Base-by-base conservation (phyloP, 805 yeast species). In the Monosporozyma aerobia region DNA sequence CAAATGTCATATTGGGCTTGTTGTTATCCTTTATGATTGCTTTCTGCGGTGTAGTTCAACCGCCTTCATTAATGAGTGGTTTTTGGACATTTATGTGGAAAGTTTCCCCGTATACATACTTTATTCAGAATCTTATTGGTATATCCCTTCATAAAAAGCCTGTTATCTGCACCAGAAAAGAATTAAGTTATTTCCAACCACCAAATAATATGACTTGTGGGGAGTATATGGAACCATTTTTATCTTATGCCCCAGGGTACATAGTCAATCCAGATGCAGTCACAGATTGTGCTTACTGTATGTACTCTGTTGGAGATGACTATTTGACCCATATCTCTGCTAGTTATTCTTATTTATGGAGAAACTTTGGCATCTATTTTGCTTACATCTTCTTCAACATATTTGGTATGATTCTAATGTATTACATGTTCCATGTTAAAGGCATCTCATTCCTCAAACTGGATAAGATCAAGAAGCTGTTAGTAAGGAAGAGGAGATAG, bases 341-440 rank as follows among this genome's bases (percentile, higher is more conserved):
- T 16, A 47, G 57, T n/a, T 68, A 64, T 48, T 39, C 56, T 50
- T 58, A 72, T 51, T 69, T 72, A 58, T 80, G 86, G 83, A 74
- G 85, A 67, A 74, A 82, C 64, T 73, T 74, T 60, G 87, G 86
- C 57, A 72, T 82, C 25, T 77, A 75, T 59, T 64, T 77, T 54
- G 75, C 74, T 49, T 82, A 71, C 59, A 74, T 78, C 56, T 70
- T 67, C 22, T 70, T 79, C 59, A 77, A 80, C 58, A 55, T 69
- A 41, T 9, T 55, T 58, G 73, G 69, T 50, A 70, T 83, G 41
- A 50, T 65, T 1, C 73, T 65, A 56, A 60, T 71, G 53, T 74
- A 82, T 73, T 80, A 83, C 80, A 58, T 80, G 7, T 78, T 79
- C 30, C 79, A 89, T 45, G 59, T 60, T 22, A 56, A 48, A 32